These are phyloP conservation scores for Metschnikowia picachoensis DNA, from an alignment of 805 yeast species.

Conservation along the genomic window DNA sequence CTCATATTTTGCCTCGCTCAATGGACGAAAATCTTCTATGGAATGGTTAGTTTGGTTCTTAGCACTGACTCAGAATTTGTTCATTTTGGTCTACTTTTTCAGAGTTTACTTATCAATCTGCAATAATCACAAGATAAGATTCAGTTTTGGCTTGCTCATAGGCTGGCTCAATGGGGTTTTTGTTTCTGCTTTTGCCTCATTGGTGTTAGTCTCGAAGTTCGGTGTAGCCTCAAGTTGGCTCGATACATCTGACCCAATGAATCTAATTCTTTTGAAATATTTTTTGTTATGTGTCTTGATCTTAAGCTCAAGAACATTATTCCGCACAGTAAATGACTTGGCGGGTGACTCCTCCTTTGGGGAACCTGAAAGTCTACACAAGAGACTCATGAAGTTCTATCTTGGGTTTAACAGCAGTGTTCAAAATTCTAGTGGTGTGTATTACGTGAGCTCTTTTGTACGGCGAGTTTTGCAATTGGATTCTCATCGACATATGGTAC, in stretches of 20 bases:
- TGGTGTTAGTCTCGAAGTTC: constrained; percentile 20
- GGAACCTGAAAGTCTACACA: constrained; percentile 20
- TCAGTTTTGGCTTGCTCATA: constrained; percentile 31
- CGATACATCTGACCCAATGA: constrained; percentile 5
- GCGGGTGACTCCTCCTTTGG: constrained; percentile 23
- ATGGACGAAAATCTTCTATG: neutral
- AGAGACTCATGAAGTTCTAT: constrained; percentile 27
- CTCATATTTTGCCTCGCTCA: neutral
- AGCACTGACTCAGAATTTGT: neutral
- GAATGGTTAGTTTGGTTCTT: constrained; percentile 1
- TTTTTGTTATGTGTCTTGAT: constrained; percentile 24
- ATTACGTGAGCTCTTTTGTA: constrained; percentile 9
- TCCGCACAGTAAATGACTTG: constrained; percentile 26
- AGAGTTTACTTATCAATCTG: constrained; percentile 28
- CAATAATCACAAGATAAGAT: constrained; percentile 33
- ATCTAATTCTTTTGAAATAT: constrained; percentile 20
- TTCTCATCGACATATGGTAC: constrained; percentile 6
- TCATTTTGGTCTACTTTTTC: constrained; percentile 13
- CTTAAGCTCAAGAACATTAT: constrained; percentile 29
- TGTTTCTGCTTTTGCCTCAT: constrained; percentile 26
- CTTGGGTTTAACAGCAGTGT: constrained; percentile 24
- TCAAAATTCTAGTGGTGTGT: constrained; percentile 14
- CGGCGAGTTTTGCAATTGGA: constrained; percentile 10
- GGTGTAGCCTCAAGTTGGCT: constrained; percentile 18
- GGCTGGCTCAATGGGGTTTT: constrained; percentile 34